Evolutionary conservation across 2,329 filamentous ascomycete species (phyloP).

Genomic region (Aspergillus felis): DNA sequence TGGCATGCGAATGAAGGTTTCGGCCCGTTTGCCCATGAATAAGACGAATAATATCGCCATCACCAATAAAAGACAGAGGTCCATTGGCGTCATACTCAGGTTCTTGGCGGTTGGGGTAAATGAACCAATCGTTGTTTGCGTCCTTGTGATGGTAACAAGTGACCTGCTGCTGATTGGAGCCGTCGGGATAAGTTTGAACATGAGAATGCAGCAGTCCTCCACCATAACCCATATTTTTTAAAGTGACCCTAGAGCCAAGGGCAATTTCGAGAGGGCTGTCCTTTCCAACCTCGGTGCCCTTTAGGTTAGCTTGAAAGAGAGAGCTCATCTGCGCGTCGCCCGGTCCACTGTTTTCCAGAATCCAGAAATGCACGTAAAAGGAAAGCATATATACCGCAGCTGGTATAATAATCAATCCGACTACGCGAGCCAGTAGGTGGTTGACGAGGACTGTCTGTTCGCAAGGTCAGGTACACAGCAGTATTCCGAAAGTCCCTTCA

Average conservation of each 20-base stretch:
- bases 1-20: constrained; percentile 91
- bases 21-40: constrained; percentile 94
- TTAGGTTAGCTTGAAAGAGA: constrained; percentile 94
- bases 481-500: not conserved
- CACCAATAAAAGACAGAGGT: constrained; percentile 69
- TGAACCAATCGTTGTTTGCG: constrained; percentile 99
- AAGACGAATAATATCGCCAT: constrained; percentile 75
- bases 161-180: constrained; percentile 89
- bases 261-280: constrained; percentile 92
- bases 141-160: constrained; percentile 99
- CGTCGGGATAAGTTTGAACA: constrained; percentile 92
- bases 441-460: constrained; percentile 62
- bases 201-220: constrained; percentile 95
- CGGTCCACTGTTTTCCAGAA: constrained; percentile 88
- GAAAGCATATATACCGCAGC: constrained; percentile 91
- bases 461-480: constrained; percentile 26
- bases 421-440: constrained; percentile 74
- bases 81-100: constrained; percentile 67
- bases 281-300: constrained; percentile 88
- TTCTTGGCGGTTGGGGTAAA: constrained; percentile 86
- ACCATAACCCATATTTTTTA: constrained; percentile 99
- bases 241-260: constrained; percentile 78
- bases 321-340: constrained; percentile 99
- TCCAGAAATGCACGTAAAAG: constrained; percentile 90
- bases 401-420: constrained; percentile 84